These are phyloP conservation scores for Ajuga chamaepitys DNA, from an alignment of 257 asterid genomes.

Conservation along the genomic window DNA sequence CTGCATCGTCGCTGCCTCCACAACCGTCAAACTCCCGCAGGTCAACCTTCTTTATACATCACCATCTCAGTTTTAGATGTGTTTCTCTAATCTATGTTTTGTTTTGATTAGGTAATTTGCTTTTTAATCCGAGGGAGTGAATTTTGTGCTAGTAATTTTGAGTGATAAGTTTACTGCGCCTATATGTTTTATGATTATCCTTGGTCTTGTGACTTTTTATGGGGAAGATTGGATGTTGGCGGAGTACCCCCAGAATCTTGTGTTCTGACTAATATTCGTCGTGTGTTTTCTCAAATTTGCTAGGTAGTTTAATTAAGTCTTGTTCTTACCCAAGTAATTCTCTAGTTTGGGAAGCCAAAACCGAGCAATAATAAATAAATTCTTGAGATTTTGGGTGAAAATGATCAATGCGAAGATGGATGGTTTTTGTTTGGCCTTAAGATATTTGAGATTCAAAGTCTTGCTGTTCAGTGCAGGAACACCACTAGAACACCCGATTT, in stretches of 20 bases:
- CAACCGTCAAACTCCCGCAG: slow-evolving; percentile 97
- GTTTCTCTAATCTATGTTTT: not conserved
- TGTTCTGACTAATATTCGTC: not conserved
- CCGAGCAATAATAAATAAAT: not conserved
- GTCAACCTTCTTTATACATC: slow-evolving; percentile 28
- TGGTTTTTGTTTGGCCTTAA: not conserved
- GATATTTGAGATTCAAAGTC: not conserved
- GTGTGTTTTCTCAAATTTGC: not conserved
- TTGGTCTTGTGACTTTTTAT: not conserved
- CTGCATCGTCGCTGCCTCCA: slow-evolving; percentile 92
- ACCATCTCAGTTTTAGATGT: not conserved
- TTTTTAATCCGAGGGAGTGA: not conserved
- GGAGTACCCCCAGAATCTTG: not conserved
- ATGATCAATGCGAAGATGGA: not conserved
- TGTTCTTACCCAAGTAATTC: not conserved
- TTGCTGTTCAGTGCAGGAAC: not conserved
- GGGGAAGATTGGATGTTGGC: not conserved
- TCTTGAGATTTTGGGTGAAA: not conserved
- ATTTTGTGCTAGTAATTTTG: not conserved
- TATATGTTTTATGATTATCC: not conserved
- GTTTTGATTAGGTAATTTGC: not conserved
- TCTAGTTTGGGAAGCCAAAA: not conserved
- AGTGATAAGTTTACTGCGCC: not conserved
- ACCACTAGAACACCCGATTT: not conserved
- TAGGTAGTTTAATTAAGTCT: not conserved